phyloP scores from a whole-genome alignment of 2,329 filamentous ascomycete genomes.

The Fusarium palustre region DNA sequence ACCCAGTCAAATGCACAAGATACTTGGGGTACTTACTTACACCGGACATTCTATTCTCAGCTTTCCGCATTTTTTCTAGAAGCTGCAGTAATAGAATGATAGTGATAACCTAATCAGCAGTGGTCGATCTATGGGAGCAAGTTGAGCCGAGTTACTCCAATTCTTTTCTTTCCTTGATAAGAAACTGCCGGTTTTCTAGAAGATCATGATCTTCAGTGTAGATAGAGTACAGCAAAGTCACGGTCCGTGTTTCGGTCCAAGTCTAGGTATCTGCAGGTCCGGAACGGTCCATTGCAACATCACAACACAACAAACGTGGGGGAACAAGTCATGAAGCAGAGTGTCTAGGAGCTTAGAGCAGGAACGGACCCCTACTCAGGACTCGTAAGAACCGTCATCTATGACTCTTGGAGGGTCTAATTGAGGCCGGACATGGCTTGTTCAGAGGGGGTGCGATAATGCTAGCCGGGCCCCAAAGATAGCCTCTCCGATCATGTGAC shows the following conservation, averaged over 20 bases:
- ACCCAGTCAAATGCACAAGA: conserved; percentile 13
- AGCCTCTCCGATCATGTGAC: conserved; percentile 37
- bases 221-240: neutral
- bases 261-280: conserved; percentile 30
- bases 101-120: neutral
- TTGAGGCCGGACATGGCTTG: conserved; percentile 37
- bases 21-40: neutral
- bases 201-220: conserved; percentile 10
- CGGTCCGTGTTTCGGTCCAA: neutral
- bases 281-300: conserved; percentile 31
- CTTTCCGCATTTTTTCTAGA: neutral
- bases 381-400: conserved; percentile 25
- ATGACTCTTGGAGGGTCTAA: conserved; percentile 31
- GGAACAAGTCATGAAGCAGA: conserved; percentile 10
- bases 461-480: conserved; percentile 35
- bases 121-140: conserved; percentile 9
- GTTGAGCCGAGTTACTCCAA: conserved; percentile 13
- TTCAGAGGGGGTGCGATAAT: conserved; percentile 29
- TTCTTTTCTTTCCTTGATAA: conserved; percentile 2
- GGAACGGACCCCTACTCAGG: conserved; percentile 14
- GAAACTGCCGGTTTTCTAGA: conserved; percentile 14
- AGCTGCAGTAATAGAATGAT: neutral
- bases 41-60: conserved; percentile 10
- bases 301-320: conserved; percentile 28
- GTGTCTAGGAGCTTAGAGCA: conserved; percentile 8